These are phyloP conservation scores for Podospora bellae-mahoneyi DNA, from an alignment of 495 filamentous ascomycete species.

Conservation along the genomic window DNA sequence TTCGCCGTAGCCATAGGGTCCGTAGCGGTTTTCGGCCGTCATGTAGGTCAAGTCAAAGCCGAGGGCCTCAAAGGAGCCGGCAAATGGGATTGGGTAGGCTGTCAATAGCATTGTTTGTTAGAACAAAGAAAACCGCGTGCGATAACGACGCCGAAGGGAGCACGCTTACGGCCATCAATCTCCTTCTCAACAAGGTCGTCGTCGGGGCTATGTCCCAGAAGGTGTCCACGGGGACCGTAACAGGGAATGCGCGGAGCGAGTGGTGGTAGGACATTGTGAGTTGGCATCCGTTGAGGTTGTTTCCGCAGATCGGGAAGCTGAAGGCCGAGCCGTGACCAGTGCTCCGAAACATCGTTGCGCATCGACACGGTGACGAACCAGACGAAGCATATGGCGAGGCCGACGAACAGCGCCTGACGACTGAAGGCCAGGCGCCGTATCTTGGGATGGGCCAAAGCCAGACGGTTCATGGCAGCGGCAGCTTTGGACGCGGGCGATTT, in stretches of 20 bases:
- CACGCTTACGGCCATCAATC: slow-evolving; percentile 26
- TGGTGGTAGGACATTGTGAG: slow-evolving; percentile 24
- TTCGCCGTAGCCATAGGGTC: slow-evolving; percentile 34
- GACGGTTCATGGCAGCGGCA: slow-evolving; percentile 16
- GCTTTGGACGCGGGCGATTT: slow-evolving; percentile 3
- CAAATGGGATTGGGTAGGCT: slow-evolving; percentile 33
- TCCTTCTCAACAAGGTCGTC: slow-evolving; percentile 28
- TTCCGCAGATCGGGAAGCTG: slow-evolving; percentile 15
- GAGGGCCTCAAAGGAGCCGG: slow-evolving; percentile 32
- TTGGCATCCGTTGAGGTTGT: slow-evolving; percentile 26
- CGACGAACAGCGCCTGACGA: slow-evolving; percentile 24
- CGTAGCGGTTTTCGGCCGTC: slow-evolving; percentile 30
- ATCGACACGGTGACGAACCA: slow-evolving; percentile 25
- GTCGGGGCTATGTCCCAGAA: slow-evolving; percentile 31
- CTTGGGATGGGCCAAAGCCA: slow-evolving; percentile 18
- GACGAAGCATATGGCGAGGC: slow-evolving; percentile 18
- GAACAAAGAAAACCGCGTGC: slow-evolving; percentile 2
- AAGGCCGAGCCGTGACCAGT: slow-evolving; percentile 10
- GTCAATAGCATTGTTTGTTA: slow-evolving; percentile 14
- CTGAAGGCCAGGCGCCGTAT: slow-evolving; percentile 23
- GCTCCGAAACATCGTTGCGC: slow-evolving; percentile 10
- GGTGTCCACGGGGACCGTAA: slow-evolving; percentile 29
- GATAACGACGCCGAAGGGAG: neutral
- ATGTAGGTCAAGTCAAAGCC: slow-evolving; percentile 31
- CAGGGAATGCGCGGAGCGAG: slow-evolving; percentile 27